These are phyloP conservation scores for Pinguiococcus pyrenoidosus DNA, from an alignment of 108 stramenopile genomes.

Conservation along the genomic window DNA sequence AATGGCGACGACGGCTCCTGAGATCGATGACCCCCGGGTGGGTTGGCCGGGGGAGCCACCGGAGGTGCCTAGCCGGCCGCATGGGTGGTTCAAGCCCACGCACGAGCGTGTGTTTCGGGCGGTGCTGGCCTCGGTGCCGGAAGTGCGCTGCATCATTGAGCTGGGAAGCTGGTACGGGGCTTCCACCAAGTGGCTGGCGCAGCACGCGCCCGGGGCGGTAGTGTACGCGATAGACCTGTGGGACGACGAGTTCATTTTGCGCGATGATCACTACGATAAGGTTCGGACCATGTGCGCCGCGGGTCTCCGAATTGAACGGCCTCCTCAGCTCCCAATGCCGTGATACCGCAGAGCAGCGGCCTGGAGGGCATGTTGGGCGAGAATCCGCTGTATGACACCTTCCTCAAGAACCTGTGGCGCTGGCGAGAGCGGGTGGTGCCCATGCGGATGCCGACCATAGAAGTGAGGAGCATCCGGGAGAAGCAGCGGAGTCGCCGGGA, in stretches of 20 bases:
- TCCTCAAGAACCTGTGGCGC: not conserved
- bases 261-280: slow-evolving; percentile 9
- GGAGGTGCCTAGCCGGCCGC: too few species aligned
- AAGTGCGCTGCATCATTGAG: not conserved
- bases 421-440: not conserved
- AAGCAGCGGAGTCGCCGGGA: too few species aligned
- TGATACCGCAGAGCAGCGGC: too few species aligned
- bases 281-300: not conserved
- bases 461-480: too few species aligned
- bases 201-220: not conserved
- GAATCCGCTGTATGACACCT: not conserved
- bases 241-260: slow-evolving; percentile 1
- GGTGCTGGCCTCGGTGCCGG: not conserved
- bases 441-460: slow-evolving; percentile 1
- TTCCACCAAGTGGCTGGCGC: not conserved
- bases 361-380: not conserved
- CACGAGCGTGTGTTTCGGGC: not conserved
- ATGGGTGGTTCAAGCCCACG: too few species aligned
- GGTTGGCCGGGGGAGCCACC: too few species aligned
- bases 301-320: too few species aligned
- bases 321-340: too few species aligned
- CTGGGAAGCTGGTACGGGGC: slow-evolving; percentile 6
- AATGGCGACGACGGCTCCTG: too few species aligned
- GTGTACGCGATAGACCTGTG: slow-evolving; percentile 10
- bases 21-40: too few species aligned